Evolutionary conservation across 352 stramenopile species (phyloP).

Genomic region (Phytophthora palmivora): DNA sequence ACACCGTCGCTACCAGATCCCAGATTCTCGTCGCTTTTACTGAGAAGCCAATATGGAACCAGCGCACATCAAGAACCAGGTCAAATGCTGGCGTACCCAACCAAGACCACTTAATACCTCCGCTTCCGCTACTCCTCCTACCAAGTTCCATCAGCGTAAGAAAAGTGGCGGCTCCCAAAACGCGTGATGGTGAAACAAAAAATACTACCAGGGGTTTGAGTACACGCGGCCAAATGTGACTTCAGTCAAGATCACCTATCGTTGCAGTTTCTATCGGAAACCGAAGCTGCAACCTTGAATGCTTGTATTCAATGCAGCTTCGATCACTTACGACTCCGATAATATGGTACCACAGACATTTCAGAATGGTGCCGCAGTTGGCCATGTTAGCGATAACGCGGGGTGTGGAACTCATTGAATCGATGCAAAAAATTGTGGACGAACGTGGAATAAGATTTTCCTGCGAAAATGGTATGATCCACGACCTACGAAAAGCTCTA

Average conservation of each 20-base stretch:
- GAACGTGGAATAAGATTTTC: background rate
- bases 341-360: constrained; percentile 1
- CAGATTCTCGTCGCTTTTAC: no score
- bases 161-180: no score
- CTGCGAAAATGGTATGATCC: background rate
- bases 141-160: background rate
- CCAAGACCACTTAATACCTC: background rate
- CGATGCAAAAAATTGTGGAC: no score
- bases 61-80: no score
- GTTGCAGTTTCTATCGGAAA: no score
- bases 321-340: background rate
- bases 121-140: no score
- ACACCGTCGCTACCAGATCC: no score
- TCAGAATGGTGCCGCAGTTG: background rate
- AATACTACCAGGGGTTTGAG: background rate
- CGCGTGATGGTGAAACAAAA: background rate
- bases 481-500: background rate
- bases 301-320: background rate
- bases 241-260: no score
- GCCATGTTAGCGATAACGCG: background rate
- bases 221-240: background rate
- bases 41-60: no score
- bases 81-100: no score
- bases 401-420: constrained; percentile 1
- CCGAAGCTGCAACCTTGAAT: background rate